A percentile compares a stretch with the other conserved stretches of the same genome.
Conservation (phyloP, 2,329 filamentous ascomycete species). For the Setomelanomma holmii region DNA sequence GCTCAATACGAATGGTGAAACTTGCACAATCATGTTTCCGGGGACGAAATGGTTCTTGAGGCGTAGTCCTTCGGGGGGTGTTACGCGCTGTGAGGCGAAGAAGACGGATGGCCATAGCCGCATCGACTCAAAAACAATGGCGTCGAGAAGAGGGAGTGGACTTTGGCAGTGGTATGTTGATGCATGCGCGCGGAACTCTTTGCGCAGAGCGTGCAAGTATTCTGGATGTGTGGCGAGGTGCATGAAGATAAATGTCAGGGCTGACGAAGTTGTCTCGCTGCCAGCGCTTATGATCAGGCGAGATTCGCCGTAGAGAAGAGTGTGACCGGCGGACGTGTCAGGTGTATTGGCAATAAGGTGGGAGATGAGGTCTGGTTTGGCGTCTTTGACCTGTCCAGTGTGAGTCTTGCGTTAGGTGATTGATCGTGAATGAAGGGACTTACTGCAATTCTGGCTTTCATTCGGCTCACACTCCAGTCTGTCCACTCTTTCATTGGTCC, state of each 20-base stretch:
- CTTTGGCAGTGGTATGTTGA: slow-evolving; percentile 15
- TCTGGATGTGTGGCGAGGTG: slow-evolving; percentile 30
- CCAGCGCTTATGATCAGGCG: slow-evolving; percentile 42
- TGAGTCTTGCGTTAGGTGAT: not conserved
- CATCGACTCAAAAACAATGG: slow-evolving; percentile 35
- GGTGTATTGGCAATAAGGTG: slow-evolving; percentile 33
- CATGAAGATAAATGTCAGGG: slow-evolving; percentile 60
- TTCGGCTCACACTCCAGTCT: slow-evolving; percentile 32
- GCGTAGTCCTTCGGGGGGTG: slow-evolving; percentile 35
- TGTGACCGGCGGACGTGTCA: slow-evolving; percentile 15
- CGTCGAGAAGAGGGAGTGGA: slow-evolving; percentile 25
- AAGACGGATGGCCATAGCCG: slow-evolving; percentile 37
- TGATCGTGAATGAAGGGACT: not conserved
- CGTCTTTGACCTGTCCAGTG: slow-evolving; percentile 19
- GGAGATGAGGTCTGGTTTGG: slow-evolving; percentile 28
- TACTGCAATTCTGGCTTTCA: slow-evolving; percentile 27
- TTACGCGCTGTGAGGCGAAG: slow-evolving; percentile 34
- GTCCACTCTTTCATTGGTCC: slow-evolving; percentile 36
- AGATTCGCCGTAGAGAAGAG: slow-evolving; percentile 36
- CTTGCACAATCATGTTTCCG: slow-evolving; percentile 34
- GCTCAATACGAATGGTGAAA: slow-evolving; percentile 24
- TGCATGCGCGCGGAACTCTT: slow-evolving; percentile 21
- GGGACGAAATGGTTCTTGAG: slow-evolving; percentile 33
- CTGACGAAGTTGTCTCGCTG: slow-evolving; percentile 58
- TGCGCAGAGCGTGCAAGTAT: slow-evolving; percentile 24